Conservation (phyloP, 106 monocot genomes). For the Hemerocallis citrina region DNA sequence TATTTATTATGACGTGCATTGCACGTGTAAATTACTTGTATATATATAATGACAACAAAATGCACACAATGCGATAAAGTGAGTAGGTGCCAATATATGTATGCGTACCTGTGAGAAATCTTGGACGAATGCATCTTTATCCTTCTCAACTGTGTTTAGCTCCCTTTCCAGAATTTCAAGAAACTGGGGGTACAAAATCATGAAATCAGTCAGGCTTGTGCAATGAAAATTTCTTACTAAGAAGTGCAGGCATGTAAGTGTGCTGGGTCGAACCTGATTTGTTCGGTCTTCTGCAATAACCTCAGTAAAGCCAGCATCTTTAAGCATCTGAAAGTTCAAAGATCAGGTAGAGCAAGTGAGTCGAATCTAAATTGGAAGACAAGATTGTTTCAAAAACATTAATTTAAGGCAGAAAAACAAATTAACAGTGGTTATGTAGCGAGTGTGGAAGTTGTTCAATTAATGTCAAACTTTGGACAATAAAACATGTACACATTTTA, state of each 20-base stretch:
- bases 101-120: conserved; percentile 73
- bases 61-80: neutral
- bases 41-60: neutral
- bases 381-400: too few species aligned
- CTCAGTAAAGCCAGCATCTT: conserved; percentile 72
- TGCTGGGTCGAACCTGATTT: conserved; percentile 51
- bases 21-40: too few species aligned
- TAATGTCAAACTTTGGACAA: neutral
- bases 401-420: too few species aligned
- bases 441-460: neutral
- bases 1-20: too few species aligned
- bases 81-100: neutral
- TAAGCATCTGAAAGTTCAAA: conserved; percentile 52
- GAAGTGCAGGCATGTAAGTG: neutral
- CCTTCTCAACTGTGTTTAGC: conserved; percentile 61
- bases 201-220: neutral
- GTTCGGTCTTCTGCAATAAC: conserved; percentile 94
- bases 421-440: too few species aligned
- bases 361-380: too few species aligned
- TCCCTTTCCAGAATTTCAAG: conserved; percentile 67
- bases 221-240: neutral
- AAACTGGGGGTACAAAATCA: conserved; percentile 36
- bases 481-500: neutral
- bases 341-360: neutral
- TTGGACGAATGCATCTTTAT: conserved; percentile 55